A percentile compares a stretch with the other conserved stretches of the same genome.
These are phyloP conservation scores for Phylloporus sp. DNA, from an alignment of 768 basidiomycete species.

Conservation along the genomic window DNA sequence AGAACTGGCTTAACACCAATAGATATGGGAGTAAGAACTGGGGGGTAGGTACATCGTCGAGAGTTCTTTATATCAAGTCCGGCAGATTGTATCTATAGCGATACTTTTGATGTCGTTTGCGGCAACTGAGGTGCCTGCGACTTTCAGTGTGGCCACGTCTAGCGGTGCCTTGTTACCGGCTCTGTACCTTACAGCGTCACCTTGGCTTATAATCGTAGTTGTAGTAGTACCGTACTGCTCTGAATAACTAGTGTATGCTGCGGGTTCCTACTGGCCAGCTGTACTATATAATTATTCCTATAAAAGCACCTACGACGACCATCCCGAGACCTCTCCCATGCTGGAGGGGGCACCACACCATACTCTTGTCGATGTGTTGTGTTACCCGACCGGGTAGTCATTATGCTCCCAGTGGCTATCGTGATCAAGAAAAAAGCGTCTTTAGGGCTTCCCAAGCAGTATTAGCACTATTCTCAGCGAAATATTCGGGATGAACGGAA, in stretches of 20 bases:
- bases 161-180: too few relatives aligned
- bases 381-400: too few relatives aligned
- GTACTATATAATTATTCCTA: neutral
- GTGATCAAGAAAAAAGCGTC: constrained; percentile 3
- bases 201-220: too few relatives aligned
- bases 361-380: neutral
- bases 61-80: too few relatives aligned
- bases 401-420: neutral
- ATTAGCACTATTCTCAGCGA: neutral
- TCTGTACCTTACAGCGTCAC: too few relatives aligned
- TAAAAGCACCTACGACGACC: neutral
- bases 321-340: neutral
- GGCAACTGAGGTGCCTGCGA: too few relatives aligned
- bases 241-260: neutral
- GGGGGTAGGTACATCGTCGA: too few relatives aligned
- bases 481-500: neutral
- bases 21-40: too few relatives aligned
- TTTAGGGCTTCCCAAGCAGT: constrained; percentile 12
- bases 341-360: neutral
- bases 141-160: too few relatives aligned
- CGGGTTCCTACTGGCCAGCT: neutral
- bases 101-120: too few relatives aligned
- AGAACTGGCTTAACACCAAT: too few relatives aligned
- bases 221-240: neutral
- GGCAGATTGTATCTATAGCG: too few relatives aligned